phyloP scores from a whole-genome alignment of 2,329 filamentous ascomycete genomes.

The Penicillium brevicompactum region DNA sequence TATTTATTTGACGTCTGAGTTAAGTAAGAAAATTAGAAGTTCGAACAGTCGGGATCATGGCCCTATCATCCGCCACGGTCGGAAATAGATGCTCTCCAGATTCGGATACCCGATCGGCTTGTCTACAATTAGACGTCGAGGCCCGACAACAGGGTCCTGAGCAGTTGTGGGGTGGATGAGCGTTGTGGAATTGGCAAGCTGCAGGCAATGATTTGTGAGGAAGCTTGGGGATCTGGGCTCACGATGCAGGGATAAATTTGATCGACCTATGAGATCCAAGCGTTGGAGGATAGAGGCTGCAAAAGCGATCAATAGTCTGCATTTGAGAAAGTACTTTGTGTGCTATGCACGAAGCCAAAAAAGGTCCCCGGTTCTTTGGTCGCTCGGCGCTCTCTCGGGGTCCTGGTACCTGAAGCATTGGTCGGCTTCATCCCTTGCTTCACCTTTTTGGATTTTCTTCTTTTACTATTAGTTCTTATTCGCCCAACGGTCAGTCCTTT shows the following conservation, averaged over 20 bases:
- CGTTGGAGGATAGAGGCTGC: neutral
- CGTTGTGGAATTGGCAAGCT: neutral
- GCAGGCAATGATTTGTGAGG: slow-evolving; percentile 8
- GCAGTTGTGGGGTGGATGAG: neutral
- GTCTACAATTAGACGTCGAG: neutral
- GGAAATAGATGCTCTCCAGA: neutral
- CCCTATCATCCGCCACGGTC: neutral
- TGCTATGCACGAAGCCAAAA: neutral
- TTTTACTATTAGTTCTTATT: slow-evolving; percentile 1
- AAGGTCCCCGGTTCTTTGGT: neutral
- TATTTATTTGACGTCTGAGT: neutral
- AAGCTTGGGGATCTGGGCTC: slow-evolving; percentile 4
- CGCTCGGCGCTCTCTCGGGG: neutral
- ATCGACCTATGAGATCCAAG: slow-evolving; percentile 1
- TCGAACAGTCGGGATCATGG: neutral
- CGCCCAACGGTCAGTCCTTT: neutral
- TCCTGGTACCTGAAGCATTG: neutral
- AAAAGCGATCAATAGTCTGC: slow-evolving; percentile 9
- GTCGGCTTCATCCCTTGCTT: neutral
- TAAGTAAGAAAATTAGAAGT: neutral
- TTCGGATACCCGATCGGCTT: neutral
- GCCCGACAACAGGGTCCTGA: neutral
- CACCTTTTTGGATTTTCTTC: neutral
- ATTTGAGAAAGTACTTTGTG: neutral
- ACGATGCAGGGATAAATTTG: slow-evolving; percentile 8